Conservation (phyloP, 2,329 filamentous ascomycete species). For the Sarocladiaceae sp. region DNA sequence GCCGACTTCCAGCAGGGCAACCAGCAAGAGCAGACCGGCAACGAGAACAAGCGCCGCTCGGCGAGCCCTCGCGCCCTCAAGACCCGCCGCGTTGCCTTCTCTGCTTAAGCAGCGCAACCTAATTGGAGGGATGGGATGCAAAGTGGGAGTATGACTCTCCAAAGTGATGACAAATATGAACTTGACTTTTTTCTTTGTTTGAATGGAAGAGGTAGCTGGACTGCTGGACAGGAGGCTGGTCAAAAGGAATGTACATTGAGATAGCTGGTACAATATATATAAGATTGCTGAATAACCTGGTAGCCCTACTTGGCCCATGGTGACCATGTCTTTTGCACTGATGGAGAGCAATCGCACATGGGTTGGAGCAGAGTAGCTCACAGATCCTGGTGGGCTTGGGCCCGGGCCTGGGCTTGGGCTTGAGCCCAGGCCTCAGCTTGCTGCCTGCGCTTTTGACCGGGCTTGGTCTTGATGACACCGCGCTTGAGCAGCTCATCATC, state of each 20-base stretch:
- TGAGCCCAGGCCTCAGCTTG: not conserved
- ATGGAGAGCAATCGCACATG: not conserved
- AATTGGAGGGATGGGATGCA: not conserved
- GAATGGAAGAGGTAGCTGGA: slow-evolving; percentile 9
- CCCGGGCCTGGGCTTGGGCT: not conserved
- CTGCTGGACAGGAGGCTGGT: slow-evolving; percentile 2
- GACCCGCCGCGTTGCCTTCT: slow-evolving; percentile 1
- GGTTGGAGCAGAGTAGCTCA: not conserved
- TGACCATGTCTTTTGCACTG: not conserved
- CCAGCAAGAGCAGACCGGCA: too few species aligned
- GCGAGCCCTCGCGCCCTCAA: slow-evolving; percentile 5
- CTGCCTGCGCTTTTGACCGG: not conserved
- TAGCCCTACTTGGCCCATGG: not conserved
- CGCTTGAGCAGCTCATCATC: slow-evolving; percentile 7
- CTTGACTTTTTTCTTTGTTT: too few species aligned
- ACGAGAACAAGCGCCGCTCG: not conserved
- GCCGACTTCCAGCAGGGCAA: too few species aligned
- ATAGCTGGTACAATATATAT: slow-evolving; percentile 8
- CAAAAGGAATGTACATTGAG: slow-evolving; percentile 5
- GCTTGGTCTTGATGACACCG: slow-evolving; percentile 1
- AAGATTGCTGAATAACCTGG: slow-evolving; percentile 1
- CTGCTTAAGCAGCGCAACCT: not conserved
- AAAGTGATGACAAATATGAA: not conserved
- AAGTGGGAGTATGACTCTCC: not conserved
- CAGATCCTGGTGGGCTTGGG: not conserved